phyloP scores from a whole-genome alignment of 371 early-diverging fungal species.

The Zopfochytrium polystomum region DNA sequence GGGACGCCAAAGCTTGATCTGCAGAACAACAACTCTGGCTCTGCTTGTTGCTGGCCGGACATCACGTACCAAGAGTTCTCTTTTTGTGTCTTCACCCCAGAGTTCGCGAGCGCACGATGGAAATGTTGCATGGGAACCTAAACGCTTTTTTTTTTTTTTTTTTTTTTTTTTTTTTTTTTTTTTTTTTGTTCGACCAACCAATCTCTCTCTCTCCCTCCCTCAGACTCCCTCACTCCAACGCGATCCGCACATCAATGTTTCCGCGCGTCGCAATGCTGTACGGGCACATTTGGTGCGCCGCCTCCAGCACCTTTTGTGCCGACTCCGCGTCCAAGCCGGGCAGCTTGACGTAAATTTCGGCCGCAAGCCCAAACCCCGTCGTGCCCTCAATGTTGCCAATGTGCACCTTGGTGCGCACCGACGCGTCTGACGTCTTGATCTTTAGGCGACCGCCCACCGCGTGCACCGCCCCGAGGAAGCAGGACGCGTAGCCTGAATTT shows the following conservation, averaged over 20 bases:
- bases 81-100: too few species aligned
- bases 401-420: conserved; percentile 15
- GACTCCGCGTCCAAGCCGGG: conserved; percentile 22
- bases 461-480: conserved; percentile 31
- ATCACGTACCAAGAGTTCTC: too few species aligned
- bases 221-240: too few species aligned
- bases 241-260: conserved; percentile 51
- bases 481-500: conserved; percentile 26
- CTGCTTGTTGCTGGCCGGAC: too few species aligned
- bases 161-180: too few species aligned
- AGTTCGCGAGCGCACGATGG: too few species aligned
- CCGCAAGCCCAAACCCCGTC: conserved; percentile 26
- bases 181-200: too few species aligned
- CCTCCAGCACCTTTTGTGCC: conserved; percentile 18
- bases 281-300: conserved; percentile 42
- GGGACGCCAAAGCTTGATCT: too few species aligned
- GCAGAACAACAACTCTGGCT: too few species aligned
- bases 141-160: too few species aligned
- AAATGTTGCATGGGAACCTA: too few species aligned
- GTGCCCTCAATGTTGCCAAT: conserved; percentile 11
- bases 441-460: conserved; percentile 26
- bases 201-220: too few species aligned
- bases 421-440: conserved; percentile 24
- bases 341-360: conserved; percentile 16
- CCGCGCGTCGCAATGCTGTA: conserved; percentile 44